Base-by-base conservation (phyloP, 2,329 filamentous ascomycete species). In the Colletotrichum sp. region DNA sequence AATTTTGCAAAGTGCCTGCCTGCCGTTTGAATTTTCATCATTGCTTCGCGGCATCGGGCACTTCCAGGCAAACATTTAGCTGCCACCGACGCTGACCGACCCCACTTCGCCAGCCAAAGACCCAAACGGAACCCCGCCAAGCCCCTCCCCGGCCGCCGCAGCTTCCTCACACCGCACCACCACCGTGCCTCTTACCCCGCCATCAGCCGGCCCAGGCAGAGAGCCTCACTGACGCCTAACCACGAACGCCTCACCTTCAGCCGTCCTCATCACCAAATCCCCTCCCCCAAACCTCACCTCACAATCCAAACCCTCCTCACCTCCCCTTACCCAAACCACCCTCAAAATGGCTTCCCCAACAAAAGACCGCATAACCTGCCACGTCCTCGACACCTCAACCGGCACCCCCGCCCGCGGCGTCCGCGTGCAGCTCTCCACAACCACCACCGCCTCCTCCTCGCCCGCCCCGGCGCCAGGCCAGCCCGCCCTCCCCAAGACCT, bases 381-480 rank as follows among this genome's bases (percentile, higher is more conserved):
- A 97, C 88, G 91, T 96, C 84, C 94, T 97, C 83, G 94, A 97
- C 88, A 96, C 95, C 13, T 91, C 92, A n/a, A 87, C 90, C 77
- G 95, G 95, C 81, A 90, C 89, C 73, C 95, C 95, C 26, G 95
- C 92, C 18, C 85, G 89, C 72, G 88, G 88, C 77, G 91, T 97
- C 80, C 89, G 89, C 78, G 94, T 96, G 73, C 92, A 90, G 71
- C 91, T 96, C 26, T 87, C 92, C 65, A 89, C 89, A 8, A 84
- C 82, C 66, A 80, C 73, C 74, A 75, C 82, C 15, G 77, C 82
- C 66, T 71, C 82, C 75, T 75, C 82, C 15, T 77, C 82, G 63
- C 70, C 82, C 69, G 75, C 83, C 21, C 77, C 82, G 60, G 21
- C 70, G 80, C 80, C 82, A 79, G 82, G 80, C 80, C 82, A 79